phyloP scores from a whole-genome alignment of 2,329 filamentous ascomycete species.

The Penicillium sp. region DNA sequence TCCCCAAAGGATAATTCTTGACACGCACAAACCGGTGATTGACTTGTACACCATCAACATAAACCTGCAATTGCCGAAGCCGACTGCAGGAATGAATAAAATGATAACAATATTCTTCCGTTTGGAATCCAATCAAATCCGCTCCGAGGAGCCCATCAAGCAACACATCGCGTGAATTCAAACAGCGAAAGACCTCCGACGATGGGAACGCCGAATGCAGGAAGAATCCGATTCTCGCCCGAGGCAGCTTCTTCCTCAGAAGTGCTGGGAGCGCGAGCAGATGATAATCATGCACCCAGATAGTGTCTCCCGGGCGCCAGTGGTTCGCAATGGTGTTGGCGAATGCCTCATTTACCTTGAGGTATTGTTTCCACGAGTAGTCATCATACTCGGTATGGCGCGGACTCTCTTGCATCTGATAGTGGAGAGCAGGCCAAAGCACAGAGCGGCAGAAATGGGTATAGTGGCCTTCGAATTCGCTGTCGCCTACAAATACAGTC shows the following conservation, averaged over 20 bases:
- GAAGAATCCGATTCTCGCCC: slow-evolving; percentile 94
- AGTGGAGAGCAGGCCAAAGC: slow-evolving; percentile 94
- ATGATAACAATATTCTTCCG: slow-evolving; percentile 85
- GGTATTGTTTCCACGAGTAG: slow-evolving; percentile 92
- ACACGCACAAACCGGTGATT: slow-evolving; percentile 89
- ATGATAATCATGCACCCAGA: slow-evolving; percentile 97
- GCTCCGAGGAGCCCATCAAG: slow-evolving; percentile 89
- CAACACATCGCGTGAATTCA: slow-evolving; percentile 78
- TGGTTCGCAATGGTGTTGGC: slow-evolving; percentile 82
- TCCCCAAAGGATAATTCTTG: slow-evolving; percentile 77
- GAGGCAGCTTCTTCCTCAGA: slow-evolving; percentile 76
- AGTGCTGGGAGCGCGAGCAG: slow-evolving; percentile 81
- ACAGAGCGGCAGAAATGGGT: slow-evolving; percentile 95
- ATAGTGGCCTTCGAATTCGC: slow-evolving; percentile 91
- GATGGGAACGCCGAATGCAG: slow-evolving; percentile 92
- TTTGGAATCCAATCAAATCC: slow-evolving; percentile 89
- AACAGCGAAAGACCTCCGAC: slow-evolving; percentile 88
- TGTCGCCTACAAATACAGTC: slow-evolving; percentile 81
- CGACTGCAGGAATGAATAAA: slow-evolving; percentile 94
- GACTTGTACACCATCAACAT: slow-evolving; percentile 77
- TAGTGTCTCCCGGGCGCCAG: slow-evolving; percentile 86
- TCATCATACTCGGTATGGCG: slow-evolving; percentile 97
- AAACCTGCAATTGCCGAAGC: slow-evolving; percentile 79
- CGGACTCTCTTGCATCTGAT: slow-evolving; percentile 93
- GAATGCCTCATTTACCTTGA: slow-evolving; percentile 86